phyloP scores from a whole-genome alignment of 140 eudicot genomes.

The Erigeron philadelphicus region DNA sequence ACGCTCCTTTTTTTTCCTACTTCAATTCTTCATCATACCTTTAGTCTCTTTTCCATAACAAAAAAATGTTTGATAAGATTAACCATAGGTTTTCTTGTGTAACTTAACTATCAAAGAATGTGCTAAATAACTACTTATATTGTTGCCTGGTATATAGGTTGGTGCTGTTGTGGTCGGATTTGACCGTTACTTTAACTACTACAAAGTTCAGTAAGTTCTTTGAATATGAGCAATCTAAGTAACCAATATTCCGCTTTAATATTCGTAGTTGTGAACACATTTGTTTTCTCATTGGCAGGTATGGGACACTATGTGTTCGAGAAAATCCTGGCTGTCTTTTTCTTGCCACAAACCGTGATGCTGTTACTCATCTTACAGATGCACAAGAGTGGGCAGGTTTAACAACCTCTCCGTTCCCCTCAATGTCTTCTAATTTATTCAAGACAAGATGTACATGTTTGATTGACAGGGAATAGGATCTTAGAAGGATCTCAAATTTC shows the following conservation, averaged over 20 bases:
- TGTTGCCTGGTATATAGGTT: slow-evolving; percentile 47
- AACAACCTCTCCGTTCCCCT: slow-evolving; percentile 15
- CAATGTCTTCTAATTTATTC: neutral
- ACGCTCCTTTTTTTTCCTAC: neutral
- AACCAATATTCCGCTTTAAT: neutral
- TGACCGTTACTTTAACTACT: slow-evolving; percentile 91
- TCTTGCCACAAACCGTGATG: slow-evolving; percentile 96
- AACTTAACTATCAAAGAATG: slow-evolving; percentile 1
- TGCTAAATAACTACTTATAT: slow-evolving; percentile 3
- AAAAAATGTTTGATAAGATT: neutral
- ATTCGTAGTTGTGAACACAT: neutral
- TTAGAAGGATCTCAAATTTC: neutral
- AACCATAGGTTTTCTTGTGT: slow-evolving; percentile 5
- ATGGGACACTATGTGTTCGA: slow-evolving; percentile 91
- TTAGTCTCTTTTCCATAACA: neutral
- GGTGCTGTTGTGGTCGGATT: slow-evolving; percentile 99
- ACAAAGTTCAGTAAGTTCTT: slow-evolving; percentile 82
- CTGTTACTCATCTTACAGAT: slow-evolving; percentile 94
- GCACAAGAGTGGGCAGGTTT: slow-evolving; percentile 99
- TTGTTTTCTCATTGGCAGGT: slow-evolving; percentile 36
- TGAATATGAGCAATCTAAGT: neutral
- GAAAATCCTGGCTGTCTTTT: slow-evolving; percentile 98
- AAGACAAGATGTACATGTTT: slow-evolving; percentile 1
- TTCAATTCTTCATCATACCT: neutral
- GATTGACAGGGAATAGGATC: slow-evolving; percentile 4